Conservation (phyloP, 75 land plant genomes). For the Isoetes taiwanensis region DNA sequence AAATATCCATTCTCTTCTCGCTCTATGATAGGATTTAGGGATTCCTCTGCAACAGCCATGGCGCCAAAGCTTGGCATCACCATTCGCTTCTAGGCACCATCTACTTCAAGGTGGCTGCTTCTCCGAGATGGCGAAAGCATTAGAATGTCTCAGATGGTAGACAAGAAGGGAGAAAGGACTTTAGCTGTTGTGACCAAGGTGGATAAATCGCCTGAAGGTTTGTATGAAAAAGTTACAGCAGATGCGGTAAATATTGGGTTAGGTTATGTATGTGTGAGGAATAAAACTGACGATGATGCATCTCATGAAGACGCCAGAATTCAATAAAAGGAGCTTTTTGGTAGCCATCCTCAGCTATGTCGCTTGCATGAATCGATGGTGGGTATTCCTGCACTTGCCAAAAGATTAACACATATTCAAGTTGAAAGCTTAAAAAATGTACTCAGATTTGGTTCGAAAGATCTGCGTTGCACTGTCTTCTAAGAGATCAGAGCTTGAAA, state of each 20-base stretch:
- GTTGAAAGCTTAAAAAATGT: slow-evolving; percentile 16
- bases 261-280: slow-evolving; percentile 49
- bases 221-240: slow-evolving; percentile 35
- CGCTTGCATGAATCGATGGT: slow-evolving; percentile 29
- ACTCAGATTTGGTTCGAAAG: slow-evolving; percentile 23
- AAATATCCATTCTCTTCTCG: no score
- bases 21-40: no score
- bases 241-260: slow-evolving; percentile 47
- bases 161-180: slow-evolving; percentile 35
- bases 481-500: no score
- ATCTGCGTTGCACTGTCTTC: slow-evolving; percentile 28
- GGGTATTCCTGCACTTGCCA: slow-evolving; percentile 36
- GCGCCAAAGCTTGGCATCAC: no score
- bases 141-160: slow-evolving; percentile 41
- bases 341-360: slow-evolving; percentile 25
- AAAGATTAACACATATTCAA: slow-evolving; percentile 34
- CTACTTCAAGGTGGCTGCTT: no score
- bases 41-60: no score
- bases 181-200: slow-evolving; percentile 36
- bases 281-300: slow-evolving; percentile 30
- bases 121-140: slow-evolving; percentile 65
- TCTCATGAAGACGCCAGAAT: slow-evolving; percentile 24
- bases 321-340: slow-evolving; percentile 28
- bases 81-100: no score
- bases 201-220: slow-evolving; percentile 39